Percentiles rank a stretch among this genome's conserved stretches.
These are phyloP conservation scores for Selenicereus undatus DNA, from an alignment of 148 eudicot genomes.

Conservation along the genomic window DNA sequence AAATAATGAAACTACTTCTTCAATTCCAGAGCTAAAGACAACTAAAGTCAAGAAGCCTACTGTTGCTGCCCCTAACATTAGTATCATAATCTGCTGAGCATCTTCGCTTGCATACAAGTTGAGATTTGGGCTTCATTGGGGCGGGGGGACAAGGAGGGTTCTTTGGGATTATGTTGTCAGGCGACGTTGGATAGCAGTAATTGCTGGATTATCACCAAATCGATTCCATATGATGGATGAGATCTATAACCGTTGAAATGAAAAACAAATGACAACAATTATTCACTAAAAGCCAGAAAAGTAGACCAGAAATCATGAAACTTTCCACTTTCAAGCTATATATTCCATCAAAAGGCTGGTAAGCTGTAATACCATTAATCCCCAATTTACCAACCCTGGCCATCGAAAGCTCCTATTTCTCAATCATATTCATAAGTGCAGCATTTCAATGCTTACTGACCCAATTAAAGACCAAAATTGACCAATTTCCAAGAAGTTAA, in stretches of 20 bases:
- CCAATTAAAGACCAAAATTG: no score
- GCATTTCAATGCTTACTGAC: no score
- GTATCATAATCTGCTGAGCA: background rate
- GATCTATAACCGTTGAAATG: background rate
- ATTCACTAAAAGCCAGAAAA: background rate
- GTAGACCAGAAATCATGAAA: background rate
- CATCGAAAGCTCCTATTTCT: conserved; percentile 51
- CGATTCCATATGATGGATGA: background rate
- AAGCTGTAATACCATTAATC: conserved; percentile 66
- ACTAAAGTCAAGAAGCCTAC: conserved; percentile 18
- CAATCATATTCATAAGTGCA: conserved; percentile 89
- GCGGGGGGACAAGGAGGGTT: conserved; percentile 49
- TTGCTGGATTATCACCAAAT: background rate
- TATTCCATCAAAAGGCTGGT: conserved; percentile 81
- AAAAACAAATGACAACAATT: background rate
- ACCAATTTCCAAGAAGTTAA: no score
- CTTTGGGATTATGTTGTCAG: no score
- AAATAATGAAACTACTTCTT: no score
- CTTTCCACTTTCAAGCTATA: conserved; percentile 76
- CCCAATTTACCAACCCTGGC: conserved; percentile 36
- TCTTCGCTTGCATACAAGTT: conserved; percentile 25
- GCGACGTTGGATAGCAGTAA: no score
- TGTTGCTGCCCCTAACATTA: background rate
- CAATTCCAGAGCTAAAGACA: no score
- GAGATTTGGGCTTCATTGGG: conserved; percentile 29